Evolutionary conservation across 495 filamentous ascomycete genomes (phyloP).

Genomic region (Bacidia rubella): DNA sequence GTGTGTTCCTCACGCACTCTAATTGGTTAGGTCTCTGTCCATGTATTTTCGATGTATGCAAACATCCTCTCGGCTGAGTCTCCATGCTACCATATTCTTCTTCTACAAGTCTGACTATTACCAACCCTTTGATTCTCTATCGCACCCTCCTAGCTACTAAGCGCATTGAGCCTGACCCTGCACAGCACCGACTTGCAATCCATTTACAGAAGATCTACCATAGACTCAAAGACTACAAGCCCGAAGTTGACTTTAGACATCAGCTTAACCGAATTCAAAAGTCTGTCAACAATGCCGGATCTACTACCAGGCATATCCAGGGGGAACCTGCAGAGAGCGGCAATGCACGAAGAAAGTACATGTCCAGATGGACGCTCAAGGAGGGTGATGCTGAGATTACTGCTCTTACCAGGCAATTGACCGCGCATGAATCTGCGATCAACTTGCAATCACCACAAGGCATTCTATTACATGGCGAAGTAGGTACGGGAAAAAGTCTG

Average conservation of each 20-base stretch:
- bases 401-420: conserved; percentile 45
- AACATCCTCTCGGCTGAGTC: neutral
- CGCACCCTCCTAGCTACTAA: conserved; percentile 46
- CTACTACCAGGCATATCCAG: neutral
- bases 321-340: neutral
- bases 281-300: conserved; percentile 21
- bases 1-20: too few species aligned
- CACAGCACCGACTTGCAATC: conserved; percentile 53
- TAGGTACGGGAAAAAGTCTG: conserved; percentile 61
- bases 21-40: too few species aligned
- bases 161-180: conserved; percentile 42
- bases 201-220: conserved; percentile 57
- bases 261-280: conserved; percentile 38
- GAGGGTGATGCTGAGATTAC: conserved; percentile 34
- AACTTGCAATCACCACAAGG: conserved; percentile 48
- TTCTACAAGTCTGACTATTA: conserved; percentile 42
- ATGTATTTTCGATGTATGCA: too few species aligned
- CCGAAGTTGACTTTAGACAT: conserved; percentile 43
- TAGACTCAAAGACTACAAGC: conserved; percentile 54
- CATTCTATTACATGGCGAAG: conserved; percentile 54
- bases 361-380: conserved; percentile 5
- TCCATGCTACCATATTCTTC: conserved; percentile 8
- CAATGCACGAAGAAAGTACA: neutral
- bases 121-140: conserved; percentile 59
- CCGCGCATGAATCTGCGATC: conserved; percentile 48